Conservation (phyloP, 495 filamentous ascomycete genomes). For the Xylaria nigripes region DNA sequence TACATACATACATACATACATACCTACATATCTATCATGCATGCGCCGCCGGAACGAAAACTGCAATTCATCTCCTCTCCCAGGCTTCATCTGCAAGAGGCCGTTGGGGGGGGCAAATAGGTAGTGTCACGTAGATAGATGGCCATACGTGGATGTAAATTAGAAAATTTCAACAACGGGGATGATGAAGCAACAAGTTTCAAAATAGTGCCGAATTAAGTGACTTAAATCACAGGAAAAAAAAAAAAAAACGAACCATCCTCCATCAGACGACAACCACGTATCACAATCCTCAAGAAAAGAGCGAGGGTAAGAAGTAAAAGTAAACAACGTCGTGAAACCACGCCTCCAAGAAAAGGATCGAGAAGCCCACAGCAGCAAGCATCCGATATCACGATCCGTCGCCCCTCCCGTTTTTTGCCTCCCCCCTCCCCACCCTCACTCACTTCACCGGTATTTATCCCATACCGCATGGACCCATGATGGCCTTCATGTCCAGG, state of each 20-base stretch:
- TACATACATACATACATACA: neutral
- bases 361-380: neutral
- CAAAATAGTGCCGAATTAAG: too few relatives aligned
- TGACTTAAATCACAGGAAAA: too few relatives aligned
- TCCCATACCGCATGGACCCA: neutral
- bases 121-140: neutral
- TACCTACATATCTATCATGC: neutral
- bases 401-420: neutral
- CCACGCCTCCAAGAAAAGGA: neutral
- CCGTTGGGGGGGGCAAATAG: neutral
- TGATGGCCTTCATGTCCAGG: neutral
- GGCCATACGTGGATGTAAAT: too few relatives aligned
- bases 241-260: too few relatives aligned
- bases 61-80: conserved; percentile 13
- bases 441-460: neutral
- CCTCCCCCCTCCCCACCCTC: neutral
- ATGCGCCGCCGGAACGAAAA: conserved; percentile 10
- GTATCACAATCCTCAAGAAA: too few relatives aligned
- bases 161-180: too few relatives aligned
- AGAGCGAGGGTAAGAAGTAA: neutral
- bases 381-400: conserved; percentile 8
- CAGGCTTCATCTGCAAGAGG: conserved; percentile 1
- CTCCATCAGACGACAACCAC: too few relatives aligned
- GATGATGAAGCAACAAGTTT: too few relatives aligned
- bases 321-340: neutral